Conservation (phyloP, 2,329 filamentous ascomycete species). For the Pyricularia sp. region DNA sequence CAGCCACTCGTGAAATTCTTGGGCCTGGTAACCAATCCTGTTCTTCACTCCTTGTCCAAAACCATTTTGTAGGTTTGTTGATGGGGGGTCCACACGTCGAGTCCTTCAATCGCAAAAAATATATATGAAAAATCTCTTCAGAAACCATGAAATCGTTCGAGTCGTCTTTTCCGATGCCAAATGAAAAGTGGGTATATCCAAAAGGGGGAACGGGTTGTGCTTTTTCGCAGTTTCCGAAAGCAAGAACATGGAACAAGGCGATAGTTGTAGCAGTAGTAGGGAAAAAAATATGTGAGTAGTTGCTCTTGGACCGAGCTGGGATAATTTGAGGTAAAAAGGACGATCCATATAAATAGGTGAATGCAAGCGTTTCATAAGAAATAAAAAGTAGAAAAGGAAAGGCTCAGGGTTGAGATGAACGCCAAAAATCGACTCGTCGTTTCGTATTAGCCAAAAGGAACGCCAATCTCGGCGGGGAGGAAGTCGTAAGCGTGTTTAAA, state of each 20-base stretch:
- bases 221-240: constrained; percentile 7
- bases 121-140: neutral
- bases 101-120: constrained; percentile 2
- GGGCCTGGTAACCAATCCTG: neutral
- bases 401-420: neutral
- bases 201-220: constrained; percentile 2
- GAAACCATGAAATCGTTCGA: constrained; percentile 10
- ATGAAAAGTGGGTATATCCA: constrained; percentile 10
- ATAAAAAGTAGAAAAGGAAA: neutral
- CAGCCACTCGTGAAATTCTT: neutral
- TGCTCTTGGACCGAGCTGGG: neutral
- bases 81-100: neutral
- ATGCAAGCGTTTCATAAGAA: neutral
- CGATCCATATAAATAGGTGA: neutral
- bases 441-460: neutral
- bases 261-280: neutral
- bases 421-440: neutral
- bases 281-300: constrained; percentile 1
- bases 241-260: neutral
- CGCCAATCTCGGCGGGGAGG: neutral
- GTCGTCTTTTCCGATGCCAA: constrained; percentile 5
- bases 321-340: neutral
- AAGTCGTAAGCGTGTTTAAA: neutral
- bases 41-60: neutral
- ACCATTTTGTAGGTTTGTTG: neutral